Conservation (phyloP, 1,139 yeast genomes). For the Nadsonia commutata region DNA sequence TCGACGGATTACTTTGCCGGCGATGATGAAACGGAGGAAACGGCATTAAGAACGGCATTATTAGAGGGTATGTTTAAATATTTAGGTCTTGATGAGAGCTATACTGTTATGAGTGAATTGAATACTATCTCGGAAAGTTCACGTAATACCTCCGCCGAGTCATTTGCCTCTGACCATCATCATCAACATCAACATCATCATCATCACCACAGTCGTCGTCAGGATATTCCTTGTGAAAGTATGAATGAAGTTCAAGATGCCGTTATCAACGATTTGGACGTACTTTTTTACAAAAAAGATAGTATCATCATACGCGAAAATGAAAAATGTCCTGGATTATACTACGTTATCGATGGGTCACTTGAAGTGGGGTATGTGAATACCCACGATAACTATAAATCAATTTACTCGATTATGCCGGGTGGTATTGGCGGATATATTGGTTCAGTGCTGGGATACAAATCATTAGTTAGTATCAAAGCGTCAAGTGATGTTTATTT, state of each 20-base stretch:
- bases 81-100: conserved; percentile 43
- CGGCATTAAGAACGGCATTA: conserved; percentile 51
- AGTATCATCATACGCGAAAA: conserved; percentile 48
- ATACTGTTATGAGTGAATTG: not conserved
- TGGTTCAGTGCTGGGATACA: conserved; percentile 65
- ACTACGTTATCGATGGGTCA: conserved; percentile 63
- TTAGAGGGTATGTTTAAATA: conserved; percentile 61
- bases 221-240: conserved; percentile 2
- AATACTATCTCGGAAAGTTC: not conserved
- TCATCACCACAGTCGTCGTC: not conserved
- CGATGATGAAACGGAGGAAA: conserved; percentile 67
- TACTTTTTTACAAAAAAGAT: conserved; percentile 41
- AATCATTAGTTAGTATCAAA: conserved; percentile 57
- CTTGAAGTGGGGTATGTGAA: conserved; percentile 42
- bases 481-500: conserved; percentile 48
- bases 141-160: not conserved
- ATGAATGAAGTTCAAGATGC: conserved; percentile 36
- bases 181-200: not conserved
- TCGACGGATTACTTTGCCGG: conserved; percentile 30
- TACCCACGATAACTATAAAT: conserved; percentile 23
- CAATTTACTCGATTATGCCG: conserved; percentile 43
- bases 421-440: conserved; percentile 87
- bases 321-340: conserved; percentile 57
- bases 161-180: not conserved
- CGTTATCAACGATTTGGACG: conserved; percentile 47